phyloP scores from a whole-genome alignment of 805 yeast genomes.

The Wickerhamomyces bovis region DNA sequence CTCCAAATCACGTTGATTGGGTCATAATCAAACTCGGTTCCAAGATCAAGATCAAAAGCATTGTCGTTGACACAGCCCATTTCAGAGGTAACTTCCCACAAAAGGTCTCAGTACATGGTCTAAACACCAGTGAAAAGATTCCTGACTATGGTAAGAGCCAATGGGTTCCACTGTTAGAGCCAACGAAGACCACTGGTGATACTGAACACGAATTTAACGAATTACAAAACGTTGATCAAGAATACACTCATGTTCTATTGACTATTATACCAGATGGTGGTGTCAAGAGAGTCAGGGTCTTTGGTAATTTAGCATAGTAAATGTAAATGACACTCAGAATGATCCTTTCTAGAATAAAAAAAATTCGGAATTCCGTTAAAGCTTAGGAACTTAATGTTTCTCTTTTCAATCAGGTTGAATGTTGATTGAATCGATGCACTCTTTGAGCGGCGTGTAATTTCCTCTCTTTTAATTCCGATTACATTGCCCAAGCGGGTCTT shows the following conservation, averaged over 20 bases:
- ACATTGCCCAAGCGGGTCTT: too few species aligned
- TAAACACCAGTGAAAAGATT: slow-evolving; percentile 32
- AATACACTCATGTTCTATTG: slow-evolving; percentile 65
- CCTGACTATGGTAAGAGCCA: slow-evolving; percentile 33
- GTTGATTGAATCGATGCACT: too few species aligned
- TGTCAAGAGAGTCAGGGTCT: slow-evolving; percentile 81
- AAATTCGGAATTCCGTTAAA: neutral
- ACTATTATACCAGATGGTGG: slow-evolving; percentile 97
- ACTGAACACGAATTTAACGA: slow-evolving; percentile 57
- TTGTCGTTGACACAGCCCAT: slow-evolving; percentile 87
- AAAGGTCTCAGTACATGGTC: slow-evolving; percentile 61
- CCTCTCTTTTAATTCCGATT: too few species aligned
- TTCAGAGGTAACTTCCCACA: slow-evolving; percentile 95
- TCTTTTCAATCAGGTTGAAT: too few species aligned
- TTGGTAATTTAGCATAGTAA: slow-evolving; percentile 39
- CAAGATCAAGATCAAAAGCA: slow-evolving; percentile 44
- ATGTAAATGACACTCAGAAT: neutral
- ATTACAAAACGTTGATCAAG: slow-evolving; percentile 18
- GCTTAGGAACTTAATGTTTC: too few species aligned
- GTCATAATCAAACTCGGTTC: slow-evolving; percentile 78
- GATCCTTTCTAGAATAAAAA: neutral
- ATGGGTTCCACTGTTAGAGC: slow-evolving; percentile 65
- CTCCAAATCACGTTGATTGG: slow-evolving; percentile 86
- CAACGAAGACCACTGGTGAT: slow-evolving; percentile 78
- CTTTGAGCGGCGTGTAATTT: too few species aligned